These are phyloP conservation scores for Globomyces pollinis-pini DNA, from an alignment of 192 early-diverging fungal species.

Conservation along the genomic window DNA sequence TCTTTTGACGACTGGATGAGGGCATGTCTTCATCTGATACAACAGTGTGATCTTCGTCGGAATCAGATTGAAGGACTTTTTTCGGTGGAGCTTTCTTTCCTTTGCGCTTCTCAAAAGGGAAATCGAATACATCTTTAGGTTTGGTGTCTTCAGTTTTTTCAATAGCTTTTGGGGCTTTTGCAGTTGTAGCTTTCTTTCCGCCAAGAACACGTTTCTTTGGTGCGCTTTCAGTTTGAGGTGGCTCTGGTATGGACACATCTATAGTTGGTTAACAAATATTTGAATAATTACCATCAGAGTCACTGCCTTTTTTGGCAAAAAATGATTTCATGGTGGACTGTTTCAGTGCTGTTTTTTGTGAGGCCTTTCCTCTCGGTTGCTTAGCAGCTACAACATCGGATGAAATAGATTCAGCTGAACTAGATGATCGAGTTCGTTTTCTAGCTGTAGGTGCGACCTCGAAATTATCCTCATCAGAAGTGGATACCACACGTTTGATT, in stretches of 20 bases:
- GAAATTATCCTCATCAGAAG: constrained; percentile 51
- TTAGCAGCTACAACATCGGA: background rate
- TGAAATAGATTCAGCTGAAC: constrained; percentile 5
- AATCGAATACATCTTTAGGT: background rate
- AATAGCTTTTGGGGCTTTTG: constrained; percentile 12
- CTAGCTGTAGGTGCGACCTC: too few species aligned
- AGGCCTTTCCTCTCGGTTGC: background rate
- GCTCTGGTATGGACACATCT: background rate
- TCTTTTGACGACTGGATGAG: too few species aligned
- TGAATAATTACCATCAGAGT: too few species aligned
- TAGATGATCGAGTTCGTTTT: too few species aligned
- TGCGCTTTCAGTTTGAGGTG: background rate
- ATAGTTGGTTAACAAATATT: too few species aligned
- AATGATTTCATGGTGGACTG: too few species aligned
- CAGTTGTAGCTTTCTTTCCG: constrained; percentile 6
- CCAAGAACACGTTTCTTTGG: background rate
- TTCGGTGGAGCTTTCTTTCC: constrained; percentile 9
- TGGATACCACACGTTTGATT: constrained; percentile 30
- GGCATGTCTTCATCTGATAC: background rate
- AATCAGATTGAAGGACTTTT: background rate
- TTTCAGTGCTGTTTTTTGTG: background rate
- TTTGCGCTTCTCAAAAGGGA: background rate
- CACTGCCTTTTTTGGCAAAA: too few species aligned
- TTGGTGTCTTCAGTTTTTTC: background rate
- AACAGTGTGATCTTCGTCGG: background rate